Base-by-base conservation (phyloP, 1,284 basidiomycete genomes). In the Heterobasidion occidentale region DNA sequence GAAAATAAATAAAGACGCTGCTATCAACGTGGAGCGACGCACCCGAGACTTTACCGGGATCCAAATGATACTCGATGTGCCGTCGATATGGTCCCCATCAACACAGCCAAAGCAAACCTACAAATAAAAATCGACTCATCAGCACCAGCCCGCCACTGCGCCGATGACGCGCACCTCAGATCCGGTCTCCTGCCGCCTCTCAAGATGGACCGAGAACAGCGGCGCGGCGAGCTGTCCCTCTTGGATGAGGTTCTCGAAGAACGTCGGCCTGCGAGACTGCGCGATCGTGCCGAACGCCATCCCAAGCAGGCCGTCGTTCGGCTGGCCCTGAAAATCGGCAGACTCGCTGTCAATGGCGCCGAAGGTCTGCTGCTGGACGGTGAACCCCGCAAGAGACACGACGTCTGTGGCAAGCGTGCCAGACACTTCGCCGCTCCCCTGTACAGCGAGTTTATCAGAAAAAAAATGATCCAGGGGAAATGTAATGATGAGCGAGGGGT, bases 231-330 rank as follows among this genome's bases (percentile, higher is more conserved):
- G 60, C 57, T 73, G 68, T 36, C 71, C 68, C 55, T 71, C 63
- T 9, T 62, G 60, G 35, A 86, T 75, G 49, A 87, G 65, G 60
- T 80, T 86, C 65, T 88, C 86, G 60, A 86, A 83, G 59, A 84
- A 75, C 0, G 85, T 86, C 7, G 77, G 73, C 54, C 73, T 57
- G 12, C 64, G 65, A 0, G 71, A 76, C 51, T 64, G 65, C 7
- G 81, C 68, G 59, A 86, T 82, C 17, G 74, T 71, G 34, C 79
- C 69, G 59, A 84, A 88, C 9, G 78, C 83, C 56, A 86, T 67
- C 2, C 84, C 86, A 12, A 81, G 64, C 17, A 86, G 70, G 2
- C 84, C 84, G 52, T 76, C 76, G 58, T 72, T 78, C 4, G 80
- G 77, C 36, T 72, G 69, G 20, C 63, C 61, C 49, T 71, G 63